These are phyloP conservation scores for Chlamydomonas reinhardtii DNA, from an alignment of 163 green algal species.

Conservation along the genomic window DNA sequence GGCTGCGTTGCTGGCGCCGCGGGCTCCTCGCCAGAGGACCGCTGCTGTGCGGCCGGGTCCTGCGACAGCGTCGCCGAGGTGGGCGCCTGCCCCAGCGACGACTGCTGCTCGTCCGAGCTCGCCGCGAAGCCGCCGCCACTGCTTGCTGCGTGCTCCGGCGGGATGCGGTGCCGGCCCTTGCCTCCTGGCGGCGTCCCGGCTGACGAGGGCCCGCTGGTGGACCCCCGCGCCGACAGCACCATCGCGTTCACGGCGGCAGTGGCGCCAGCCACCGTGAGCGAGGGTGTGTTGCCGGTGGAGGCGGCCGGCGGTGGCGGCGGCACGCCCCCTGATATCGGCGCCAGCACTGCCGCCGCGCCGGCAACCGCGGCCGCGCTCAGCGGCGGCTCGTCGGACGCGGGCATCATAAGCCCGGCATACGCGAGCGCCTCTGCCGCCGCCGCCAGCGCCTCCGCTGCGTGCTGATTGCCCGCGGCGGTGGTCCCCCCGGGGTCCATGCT, in stretches of 20 bases:
- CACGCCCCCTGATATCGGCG: too few species aligned
- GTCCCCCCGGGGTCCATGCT: not conserved
- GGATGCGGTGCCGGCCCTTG: not conserved
- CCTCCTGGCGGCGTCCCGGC: too few species aligned
- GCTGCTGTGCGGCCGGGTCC: not conserved
- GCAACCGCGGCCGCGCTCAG: too few species aligned
- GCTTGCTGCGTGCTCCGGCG: not conserved
- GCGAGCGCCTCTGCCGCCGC: conserved; percentile 26
- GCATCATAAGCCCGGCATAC: conserved; percentile 23
- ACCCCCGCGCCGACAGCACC: too few species aligned
- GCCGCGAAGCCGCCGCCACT: not conserved
- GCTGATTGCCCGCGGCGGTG: conserved; percentile 7
- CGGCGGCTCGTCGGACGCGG: not conserved
- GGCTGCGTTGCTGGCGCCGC: too few species aligned
- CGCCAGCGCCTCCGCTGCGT: conserved; percentile 2
- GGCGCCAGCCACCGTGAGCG: too few species aligned
- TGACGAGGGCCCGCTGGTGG: too few species aligned
- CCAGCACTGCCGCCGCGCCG: not conserved
- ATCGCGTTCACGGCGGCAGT: too few species aligned
- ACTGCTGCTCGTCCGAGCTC: not conserved
- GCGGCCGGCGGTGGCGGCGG: too few species aligned
- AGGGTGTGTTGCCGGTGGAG: too few species aligned
- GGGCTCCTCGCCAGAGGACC: not conserved
- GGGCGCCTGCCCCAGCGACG: too few species aligned
- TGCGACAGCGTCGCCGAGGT: too few species aligned